These are phyloP conservation scores for Fonsecaea pedrosoi DNA, from an alignment of 2,329 filamentous ascomycete species.

Conservation along the genomic window DNA sequence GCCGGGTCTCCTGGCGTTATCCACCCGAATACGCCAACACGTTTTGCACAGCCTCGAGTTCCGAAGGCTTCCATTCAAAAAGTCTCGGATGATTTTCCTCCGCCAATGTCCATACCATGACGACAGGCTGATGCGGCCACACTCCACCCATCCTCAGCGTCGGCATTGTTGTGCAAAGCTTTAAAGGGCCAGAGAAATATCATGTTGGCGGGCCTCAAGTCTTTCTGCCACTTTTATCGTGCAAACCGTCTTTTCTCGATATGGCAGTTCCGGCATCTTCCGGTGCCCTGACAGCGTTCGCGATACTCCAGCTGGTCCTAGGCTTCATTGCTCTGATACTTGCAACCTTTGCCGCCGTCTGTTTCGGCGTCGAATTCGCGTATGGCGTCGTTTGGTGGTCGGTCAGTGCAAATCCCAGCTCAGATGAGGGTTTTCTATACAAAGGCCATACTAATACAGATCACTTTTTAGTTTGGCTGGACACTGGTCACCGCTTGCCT, in stretches of 20 bases:
- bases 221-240: not conserved
- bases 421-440: not conserved
- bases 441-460: not conserved
- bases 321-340: conserved; percentile 17
- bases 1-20: not conserved
- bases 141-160: not conserved
- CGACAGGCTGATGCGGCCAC: conserved; percentile 5
- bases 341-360: conserved; percentile 17
- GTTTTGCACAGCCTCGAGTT: not conserved
- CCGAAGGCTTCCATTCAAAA: not conserved
- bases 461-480: conserved; percentile 10
- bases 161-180: not conserved
- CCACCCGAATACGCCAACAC: not conserved
- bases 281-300: not conserved
- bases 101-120: conserved; percentile 4
- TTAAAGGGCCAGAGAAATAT: not conserved
- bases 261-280: not conserved
- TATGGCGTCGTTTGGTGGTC: conserved; percentile 23
- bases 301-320: conserved; percentile 9
- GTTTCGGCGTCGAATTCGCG: conserved; percentile 15
- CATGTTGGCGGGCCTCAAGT: not conserved
- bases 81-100: not conserved
- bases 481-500: conserved; percentile 10
- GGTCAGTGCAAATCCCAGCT: conserved; percentile 8
- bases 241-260: not conserved